Base-by-base conservation (phyloP, 2,329 filamentous ascomycete genomes). In the Botryotinia globosa region DNA sequence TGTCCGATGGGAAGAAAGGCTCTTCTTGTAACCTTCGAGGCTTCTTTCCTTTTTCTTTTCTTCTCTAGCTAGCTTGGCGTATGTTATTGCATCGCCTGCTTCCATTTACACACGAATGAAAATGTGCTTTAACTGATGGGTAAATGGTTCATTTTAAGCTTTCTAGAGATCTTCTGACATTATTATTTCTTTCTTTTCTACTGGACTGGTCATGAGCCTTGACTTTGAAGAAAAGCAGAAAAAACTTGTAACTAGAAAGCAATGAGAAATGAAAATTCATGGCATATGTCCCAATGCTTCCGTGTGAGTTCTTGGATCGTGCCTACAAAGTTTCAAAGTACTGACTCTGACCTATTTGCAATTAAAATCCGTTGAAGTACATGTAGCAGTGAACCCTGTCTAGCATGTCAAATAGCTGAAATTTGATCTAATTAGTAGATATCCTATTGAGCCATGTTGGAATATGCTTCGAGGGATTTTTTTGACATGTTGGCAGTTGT, bases 191-290 rank as follows among this genome's bases (percentile, higher is more conserved):
- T 72, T 64, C 66, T 72, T 72, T 64, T 45, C 37, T 68, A 68
- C 51, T 54, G 74, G 71, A 74, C 67, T 74, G 69, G 69, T 73
- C 73, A 71, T 70, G 70, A 64, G 74, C 66, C 70, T 67, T 72
- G 66, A 72, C 66, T 73, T 70, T 69, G 56, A 71, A 65, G 74
- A 72, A 73, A 71, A 63, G 74, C 74, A 73, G 74, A 69, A 66
- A 64, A 75, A 59, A 75, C 74, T 74, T 78, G 77, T 78, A 78
- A 74, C 74, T 79, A 78, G 77, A 79, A 74, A 72, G 72, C 71
- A 77, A 76, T 75, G 58, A 74, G 68, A 64, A 76, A 54, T 39
- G 22, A 75, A 75, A 75, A 66, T 63, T 73, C 65, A 72, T 69
- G 54, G 42, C 72, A 59, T 64, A 72, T 63, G 61, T 1, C n/a